phyloP scores from a whole-genome alignment of 1,284 basidiomycete species.

The Ceratobasidium sp. region DNA sequence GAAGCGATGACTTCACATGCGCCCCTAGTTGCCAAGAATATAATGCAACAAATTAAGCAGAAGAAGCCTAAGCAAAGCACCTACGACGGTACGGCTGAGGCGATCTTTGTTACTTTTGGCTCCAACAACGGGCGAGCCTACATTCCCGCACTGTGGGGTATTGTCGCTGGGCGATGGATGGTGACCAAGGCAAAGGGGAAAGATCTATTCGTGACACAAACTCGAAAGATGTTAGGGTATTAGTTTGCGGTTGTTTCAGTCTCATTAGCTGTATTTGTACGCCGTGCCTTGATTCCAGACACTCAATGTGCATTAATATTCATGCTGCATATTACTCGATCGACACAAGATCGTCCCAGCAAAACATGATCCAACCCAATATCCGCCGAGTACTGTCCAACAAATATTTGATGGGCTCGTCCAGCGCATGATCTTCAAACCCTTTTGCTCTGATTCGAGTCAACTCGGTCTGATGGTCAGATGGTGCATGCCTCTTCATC shows the following conservation, averaged over 20 bases:
- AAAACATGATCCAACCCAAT: constrained; percentile 7
- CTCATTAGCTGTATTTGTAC: constrained; percentile 12
- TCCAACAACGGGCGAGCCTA: constrained; percentile 32
- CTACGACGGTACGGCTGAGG: constrained; percentile 31
- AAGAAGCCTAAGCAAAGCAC: constrained; percentile 14
- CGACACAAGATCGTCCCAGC: constrained; percentile 27
- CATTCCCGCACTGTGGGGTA: constrained; percentile 40
- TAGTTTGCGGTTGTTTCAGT: not conserved
- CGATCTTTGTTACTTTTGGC: constrained; percentile 43
- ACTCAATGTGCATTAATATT: not conserved
- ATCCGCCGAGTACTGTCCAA: not conserved
- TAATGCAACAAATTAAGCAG: constrained; percentile 44
- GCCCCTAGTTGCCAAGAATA: constrained; percentile 45
- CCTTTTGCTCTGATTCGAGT: constrained; percentile 4
- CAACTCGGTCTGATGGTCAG: not conserved
- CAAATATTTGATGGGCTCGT: not conserved
- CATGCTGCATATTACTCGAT: not conserved
- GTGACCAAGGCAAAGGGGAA: constrained; percentile 44
- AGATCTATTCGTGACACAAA: constrained; percentile 40
- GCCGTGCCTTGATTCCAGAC: not conserved
- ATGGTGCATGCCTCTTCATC: not conserved
- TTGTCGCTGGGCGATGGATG: constrained; percentile 48
- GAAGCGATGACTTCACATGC: constrained; percentile 43
- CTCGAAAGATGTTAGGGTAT: constrained; percentile 41
- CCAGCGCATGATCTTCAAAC: constrained; percentile 5